A percentile compares a stretch with the other conserved stretches of the same genome.
Conservation (phyloP, 208 protist genomes). For the Strigomonas culicis region DNA sequence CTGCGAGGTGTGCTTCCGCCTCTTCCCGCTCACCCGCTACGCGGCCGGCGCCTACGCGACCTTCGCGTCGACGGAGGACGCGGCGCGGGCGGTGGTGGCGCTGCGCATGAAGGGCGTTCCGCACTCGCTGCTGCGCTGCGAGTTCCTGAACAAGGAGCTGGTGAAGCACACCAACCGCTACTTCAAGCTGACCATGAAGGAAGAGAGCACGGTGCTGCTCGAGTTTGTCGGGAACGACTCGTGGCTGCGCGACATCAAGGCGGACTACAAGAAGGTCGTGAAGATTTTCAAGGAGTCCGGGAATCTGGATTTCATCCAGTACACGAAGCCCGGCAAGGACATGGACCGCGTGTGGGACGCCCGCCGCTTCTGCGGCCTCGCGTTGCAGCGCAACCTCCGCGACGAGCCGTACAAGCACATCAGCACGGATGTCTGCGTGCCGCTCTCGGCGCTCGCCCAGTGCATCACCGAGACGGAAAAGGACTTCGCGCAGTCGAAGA, state of each 20-base stretch:
- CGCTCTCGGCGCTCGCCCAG: conserved; percentile 56
- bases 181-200: conserved; percentile 15
- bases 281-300: conserved; percentile 15
- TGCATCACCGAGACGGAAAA: conserved; percentile 46
- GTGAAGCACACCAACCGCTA: conserved; percentile 29
- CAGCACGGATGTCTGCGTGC: conserved; percentile 74
- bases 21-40: conserved; percentile 22
- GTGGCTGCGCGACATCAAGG: conserved; percentile 24
- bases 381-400: conserved; percentile 3
- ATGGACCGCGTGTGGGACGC: conserved; percentile 21
- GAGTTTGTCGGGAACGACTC: conserved; percentile 29
- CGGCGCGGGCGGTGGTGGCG: conserved; percentile 25
- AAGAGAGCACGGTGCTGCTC: conserved; percentile 43
- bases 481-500: conserved; percentile 25
- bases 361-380: conserved; percentile 18
- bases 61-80: conserved; percentile 28
- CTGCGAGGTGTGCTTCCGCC: conserved; percentile 42
- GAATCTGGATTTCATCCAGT: conserved; percentile 4
- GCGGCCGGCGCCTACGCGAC: conserved; percentile 19
- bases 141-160: conserved; percentile 35
- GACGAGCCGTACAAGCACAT: conserved; percentile 20
- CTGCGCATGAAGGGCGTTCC: conserved; percentile 22
- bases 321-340: conserved; percentile 13
- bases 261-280: conserved; percentile 19
- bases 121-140: conserved; percentile 35